Evolutionary conservation across 1,284 basidiomycete species (phyloP).

Genomic region (Apiotrichum domesticum): DNA sequence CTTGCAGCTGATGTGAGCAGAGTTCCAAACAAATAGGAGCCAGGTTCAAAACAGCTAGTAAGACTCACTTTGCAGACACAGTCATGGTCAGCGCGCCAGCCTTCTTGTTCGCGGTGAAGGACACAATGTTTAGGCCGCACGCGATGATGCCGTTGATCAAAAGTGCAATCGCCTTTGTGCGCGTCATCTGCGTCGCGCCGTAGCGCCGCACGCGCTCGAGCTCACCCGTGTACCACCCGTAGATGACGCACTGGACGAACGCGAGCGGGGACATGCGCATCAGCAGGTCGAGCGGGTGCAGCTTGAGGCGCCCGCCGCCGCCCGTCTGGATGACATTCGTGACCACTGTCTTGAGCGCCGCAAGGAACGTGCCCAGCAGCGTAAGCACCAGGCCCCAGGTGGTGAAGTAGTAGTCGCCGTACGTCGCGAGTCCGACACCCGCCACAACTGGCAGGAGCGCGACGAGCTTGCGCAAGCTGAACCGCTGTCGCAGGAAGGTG

Average conservation of each 20-base stretch:
- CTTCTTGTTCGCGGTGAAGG: conserved; percentile 84
- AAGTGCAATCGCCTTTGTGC: conserved; percentile 55
- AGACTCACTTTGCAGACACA: conserved; percentile 43
- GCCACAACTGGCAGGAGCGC: conserved; percentile 79
- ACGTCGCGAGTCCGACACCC: conserved; percentile 91
- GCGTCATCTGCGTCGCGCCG: conserved; percentile 54
- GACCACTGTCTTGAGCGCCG: conserved; percentile 82
- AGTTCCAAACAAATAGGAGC: neutral
- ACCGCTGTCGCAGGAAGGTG: conserved; percentile 46
- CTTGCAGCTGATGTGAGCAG: conserved; percentile 55
- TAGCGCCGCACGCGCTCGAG: conserved; percentile 58
- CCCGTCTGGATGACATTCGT: conserved; percentile 68
- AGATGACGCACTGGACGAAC: conserved; percentile 72
- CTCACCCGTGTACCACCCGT: conserved; percentile 73
- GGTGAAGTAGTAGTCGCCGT: conserved; percentile 85
- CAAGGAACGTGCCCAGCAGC: conserved; percentile 76
- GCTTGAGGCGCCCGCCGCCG: conserved; percentile 43
- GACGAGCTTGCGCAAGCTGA: conserved; percentile 54
- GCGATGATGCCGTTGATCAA: conserved; percentile 75
- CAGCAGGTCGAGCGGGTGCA: conserved; percentile 77
- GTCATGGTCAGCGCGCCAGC: conserved; percentile 57
- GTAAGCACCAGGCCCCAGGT: conserved; percentile 74
- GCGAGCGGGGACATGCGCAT: conserved; percentile 79
- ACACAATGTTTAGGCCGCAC: conserved; percentile 83
- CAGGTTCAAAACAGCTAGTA: neutral